Evolutionary conservation across 768 basidiomycete species (phyloP).

Genomic region (Termitomyces sp.): DNA sequence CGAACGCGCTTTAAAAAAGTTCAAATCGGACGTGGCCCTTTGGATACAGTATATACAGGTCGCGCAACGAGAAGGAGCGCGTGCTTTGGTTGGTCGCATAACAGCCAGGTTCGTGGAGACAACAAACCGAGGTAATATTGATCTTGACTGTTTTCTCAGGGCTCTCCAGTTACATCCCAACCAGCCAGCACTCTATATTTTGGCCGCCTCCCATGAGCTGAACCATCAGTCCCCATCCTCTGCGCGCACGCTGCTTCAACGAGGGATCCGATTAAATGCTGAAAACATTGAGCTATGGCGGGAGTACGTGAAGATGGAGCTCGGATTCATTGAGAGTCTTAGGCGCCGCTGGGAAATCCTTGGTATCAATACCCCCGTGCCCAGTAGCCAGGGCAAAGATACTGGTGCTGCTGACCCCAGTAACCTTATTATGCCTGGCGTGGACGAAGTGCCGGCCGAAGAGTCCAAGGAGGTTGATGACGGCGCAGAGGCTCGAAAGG

Average conservation of each 20-base stretch:
- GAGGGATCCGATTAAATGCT: constrained; percentile 77
- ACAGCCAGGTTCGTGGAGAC: constrained; percentile 62
- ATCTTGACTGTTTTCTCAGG: constrained; percentile 32
- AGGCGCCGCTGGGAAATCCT: constrained; percentile 77
- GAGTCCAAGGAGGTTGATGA: constrained; percentile 41
- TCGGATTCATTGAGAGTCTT: constrained; percentile 79
- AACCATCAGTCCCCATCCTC: constrained; percentile 69
- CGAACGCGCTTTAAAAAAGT: constrained; percentile 83
- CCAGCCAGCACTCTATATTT: constrained; percentile 72
- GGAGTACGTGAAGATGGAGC: constrained; percentile 89
- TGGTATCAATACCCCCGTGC: constrained; percentile 48
- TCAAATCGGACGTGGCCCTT: constrained; percentile 81
- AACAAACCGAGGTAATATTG: neutral
- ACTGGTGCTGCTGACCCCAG: constrained; percentile 16
- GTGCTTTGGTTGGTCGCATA: constrained; percentile 75
- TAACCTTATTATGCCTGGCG: constrained; percentile 18
- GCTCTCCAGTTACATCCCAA: constrained; percentile 87
- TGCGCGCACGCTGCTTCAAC: constrained; percentile 79
- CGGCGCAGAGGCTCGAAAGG: constrained; percentile 55
- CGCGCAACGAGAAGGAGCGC: constrained; percentile 77
- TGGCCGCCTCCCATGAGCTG: constrained; percentile 83
- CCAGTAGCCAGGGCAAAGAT: constrained; percentile 17
- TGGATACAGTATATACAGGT: constrained; percentile 90
- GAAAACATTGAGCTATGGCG: constrained; percentile 78
- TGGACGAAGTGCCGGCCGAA: constrained; percentile 17